These are phyloP conservation scores for Somion occarium DNA, from an alignment of 1,284 basidiomycete genomes.

Conservation along the genomic window DNA sequence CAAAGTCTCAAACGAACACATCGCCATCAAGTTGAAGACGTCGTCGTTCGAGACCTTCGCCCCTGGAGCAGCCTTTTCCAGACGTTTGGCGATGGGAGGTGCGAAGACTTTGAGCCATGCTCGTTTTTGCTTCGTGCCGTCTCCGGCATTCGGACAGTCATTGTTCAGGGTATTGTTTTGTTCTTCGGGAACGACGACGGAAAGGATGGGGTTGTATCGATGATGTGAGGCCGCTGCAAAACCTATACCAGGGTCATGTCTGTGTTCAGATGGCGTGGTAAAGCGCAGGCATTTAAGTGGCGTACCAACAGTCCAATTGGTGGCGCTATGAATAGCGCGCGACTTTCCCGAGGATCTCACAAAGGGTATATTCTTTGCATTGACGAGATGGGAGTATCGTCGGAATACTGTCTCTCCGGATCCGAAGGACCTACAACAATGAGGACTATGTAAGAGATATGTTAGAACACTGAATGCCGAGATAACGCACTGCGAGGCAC, in stretches of 20 bases:
- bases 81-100: slow-evolving; percentile 47
- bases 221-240: slow-evolving; percentile 36
- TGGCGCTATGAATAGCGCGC: slow-evolving; percentile 64
- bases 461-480: neutral
- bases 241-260: slow-evolving; percentile 31
- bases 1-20: slow-evolving; percentile 77
- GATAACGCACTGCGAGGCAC: slow-evolving; percentile 60
- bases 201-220: slow-evolving; percentile 34
- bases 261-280: neutral
- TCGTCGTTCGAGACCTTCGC: slow-evolving; percentile 55
- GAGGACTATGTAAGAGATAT: neutral
- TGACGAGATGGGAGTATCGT: slow-evolving; percentile 48
- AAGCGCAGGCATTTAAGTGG: neutral
- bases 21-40: slow-evolving; percentile 55
- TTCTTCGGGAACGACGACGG: slow-evolving; percentile 49
- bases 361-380: slow-evolving; percentile 47
- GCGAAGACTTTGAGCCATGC: slow-evolving; percentile 56
- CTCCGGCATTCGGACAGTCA: slow-evolving; percentile 56
- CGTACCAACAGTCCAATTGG: slow-evolving; percentile 67
- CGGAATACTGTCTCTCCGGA: slow-evolving; percentile 43
- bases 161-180: slow-evolving; percentile 74
- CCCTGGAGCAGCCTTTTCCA: slow-evolving; percentile 58
- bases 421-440: slow-evolving; percentile 40
- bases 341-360: slow-evolving; percentile 56
- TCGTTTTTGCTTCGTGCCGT: slow-evolving; percentile 37